Conservation (phyloP, 371 early-diverging fungal genomes). For the Mortierella sp. region DNA sequence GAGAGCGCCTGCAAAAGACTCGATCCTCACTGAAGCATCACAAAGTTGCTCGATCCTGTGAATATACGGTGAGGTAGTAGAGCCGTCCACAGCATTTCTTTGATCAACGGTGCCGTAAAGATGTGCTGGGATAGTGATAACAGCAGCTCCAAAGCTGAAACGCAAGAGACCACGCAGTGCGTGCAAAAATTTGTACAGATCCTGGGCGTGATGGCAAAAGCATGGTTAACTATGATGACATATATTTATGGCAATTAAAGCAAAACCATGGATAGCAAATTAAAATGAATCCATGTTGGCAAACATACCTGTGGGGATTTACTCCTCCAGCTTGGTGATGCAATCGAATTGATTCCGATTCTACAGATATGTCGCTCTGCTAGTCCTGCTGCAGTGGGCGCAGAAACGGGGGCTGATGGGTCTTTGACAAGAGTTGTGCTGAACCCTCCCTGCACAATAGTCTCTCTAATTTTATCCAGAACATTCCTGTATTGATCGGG, state of each 20-base stretch:
- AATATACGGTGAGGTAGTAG: constrained; percentile 65
- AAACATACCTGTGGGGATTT: constrained; percentile 66
- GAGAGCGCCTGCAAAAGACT: constrained; percentile 89
- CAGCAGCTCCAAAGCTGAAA: constrained; percentile 80
- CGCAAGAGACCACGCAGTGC: constrained; percentile 82
- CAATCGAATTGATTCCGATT: constrained; percentile 84
- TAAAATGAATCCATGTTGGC: neutral
- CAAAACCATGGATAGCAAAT: neutral
- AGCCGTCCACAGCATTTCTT: constrained; percentile 45
- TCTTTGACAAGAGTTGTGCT: constrained; percentile 58
- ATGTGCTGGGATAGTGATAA: constrained; percentile 88
- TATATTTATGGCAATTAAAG: too few species aligned
- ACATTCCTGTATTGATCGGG: constrained; percentile 67
- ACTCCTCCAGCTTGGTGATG: constrained; percentile 83
- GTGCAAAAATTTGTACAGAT: constrained; percentile 79
- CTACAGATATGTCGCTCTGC: constrained; percentile 75
- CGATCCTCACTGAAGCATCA: constrained; percentile 90
- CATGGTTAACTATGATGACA: neutral
- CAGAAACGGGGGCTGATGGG: constrained; percentile 57
- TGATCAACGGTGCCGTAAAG: constrained; percentile 67
- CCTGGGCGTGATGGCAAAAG: constrained; percentile 51
- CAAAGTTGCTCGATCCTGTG: constrained; percentile 84
- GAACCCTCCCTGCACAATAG: constrained; percentile 74
- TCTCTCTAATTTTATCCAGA: constrained; percentile 65
- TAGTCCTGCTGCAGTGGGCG: constrained; percentile 60